Base-by-base conservation (phyloP, 2,329 filamentous ascomycete species). In the Neonectria hederae region DNA sequence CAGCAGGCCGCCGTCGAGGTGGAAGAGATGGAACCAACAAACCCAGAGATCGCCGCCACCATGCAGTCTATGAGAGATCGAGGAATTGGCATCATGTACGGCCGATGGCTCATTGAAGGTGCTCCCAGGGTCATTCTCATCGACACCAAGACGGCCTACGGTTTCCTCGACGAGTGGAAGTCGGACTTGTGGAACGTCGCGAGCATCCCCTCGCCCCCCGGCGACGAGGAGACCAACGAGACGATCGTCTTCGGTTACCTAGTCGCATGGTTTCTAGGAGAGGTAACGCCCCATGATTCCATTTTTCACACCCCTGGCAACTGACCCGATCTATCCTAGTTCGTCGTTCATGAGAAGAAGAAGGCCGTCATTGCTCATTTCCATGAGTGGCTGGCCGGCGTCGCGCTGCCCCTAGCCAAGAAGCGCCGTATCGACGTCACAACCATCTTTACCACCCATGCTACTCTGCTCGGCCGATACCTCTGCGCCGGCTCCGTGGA, bases 381-480 rank as follows among this genome's bases (percentile, higher is more conserved):
- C 84, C 96, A 99, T 83, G 96, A 99, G 81, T 99, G 96, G 96
- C 87, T 99, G 59, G 91, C 96, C 11, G 96, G 95, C 80, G 96
- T 98, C 54, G 95, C 93, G 54, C 85, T 98, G 35, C 96, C 96
- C 26, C 86, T 98, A 70, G 91, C 90, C 82, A 97, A 97, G 84
- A 97, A 92, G 86, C 90, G 96, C 66, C 92, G 92, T 76, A 98
- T 98, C 80, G 96, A 98, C 76, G 87, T 97, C 54, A 98, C 96
- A 19, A 98, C 96, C 71, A 98, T 98, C 78, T 98, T 98, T 83
- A 99, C 96, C 45, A 99, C 96, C 2, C 96, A 98, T 81, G 96
- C 96, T 24, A 98, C 96, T 6, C 87, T 99, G 11, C 89, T 99
- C 53, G 96, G 96, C 67, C 91, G 96, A 74, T 98, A 99, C 77